phyloP scores from a whole-genome alignment of 805 yeast species.

The Starmerella lactis-condensi region DNA sequence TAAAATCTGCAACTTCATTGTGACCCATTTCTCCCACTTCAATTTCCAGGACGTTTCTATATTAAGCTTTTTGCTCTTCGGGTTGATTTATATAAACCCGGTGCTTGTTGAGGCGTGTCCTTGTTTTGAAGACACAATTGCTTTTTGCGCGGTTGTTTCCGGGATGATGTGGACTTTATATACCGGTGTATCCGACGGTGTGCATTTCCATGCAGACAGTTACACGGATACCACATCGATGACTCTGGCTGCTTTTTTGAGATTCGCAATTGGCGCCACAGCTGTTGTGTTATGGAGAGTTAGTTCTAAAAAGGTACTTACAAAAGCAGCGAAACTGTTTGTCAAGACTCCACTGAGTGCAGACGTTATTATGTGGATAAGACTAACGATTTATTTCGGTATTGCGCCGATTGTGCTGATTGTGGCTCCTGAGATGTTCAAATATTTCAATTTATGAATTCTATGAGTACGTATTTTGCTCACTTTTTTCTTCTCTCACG shows the following conservation, averaged over 20 bases:
- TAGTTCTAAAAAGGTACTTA: background rate
- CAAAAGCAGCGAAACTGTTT: background rate
- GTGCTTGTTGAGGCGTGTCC: slow-evolving; percentile 88
- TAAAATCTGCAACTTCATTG: slow-evolving; percentile 28
- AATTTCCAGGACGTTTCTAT: slow-evolving; percentile 1
- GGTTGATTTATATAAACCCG: slow-evolving; percentile 23
- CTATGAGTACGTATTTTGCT: slow-evolving; percentile 5
- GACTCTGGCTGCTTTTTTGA: background rate
- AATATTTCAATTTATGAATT: slow-evolving; percentile 4
- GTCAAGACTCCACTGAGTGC: slow-evolving; percentile 1
- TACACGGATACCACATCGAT: too few relatives aligned
- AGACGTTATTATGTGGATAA: slow-evolving; percentile 32
- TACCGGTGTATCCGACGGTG: background rate
- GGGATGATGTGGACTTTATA: slow-evolving; percentile 30
- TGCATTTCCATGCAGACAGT: too few relatives aligned
- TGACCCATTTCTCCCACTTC: slow-evolving; percentile 17
- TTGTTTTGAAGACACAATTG: slow-evolving; percentile 86
- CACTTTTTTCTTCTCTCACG: background rate
- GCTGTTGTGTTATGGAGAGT: slow-evolving; percentile 1
- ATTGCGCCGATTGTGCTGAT: slow-evolving; percentile 36
- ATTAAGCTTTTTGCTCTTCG: slow-evolving; percentile 3
- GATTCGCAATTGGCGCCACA: slow-evolving; percentile 1
- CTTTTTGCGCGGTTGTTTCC: slow-evolving; percentile 64
- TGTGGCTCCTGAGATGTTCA: slow-evolving; percentile 5
- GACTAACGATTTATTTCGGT: slow-evolving; percentile 68